Base-by-base conservation (phyloP, 371 early-diverging fungal genomes). In the Syncephalastrum contaminatum region DNA sequence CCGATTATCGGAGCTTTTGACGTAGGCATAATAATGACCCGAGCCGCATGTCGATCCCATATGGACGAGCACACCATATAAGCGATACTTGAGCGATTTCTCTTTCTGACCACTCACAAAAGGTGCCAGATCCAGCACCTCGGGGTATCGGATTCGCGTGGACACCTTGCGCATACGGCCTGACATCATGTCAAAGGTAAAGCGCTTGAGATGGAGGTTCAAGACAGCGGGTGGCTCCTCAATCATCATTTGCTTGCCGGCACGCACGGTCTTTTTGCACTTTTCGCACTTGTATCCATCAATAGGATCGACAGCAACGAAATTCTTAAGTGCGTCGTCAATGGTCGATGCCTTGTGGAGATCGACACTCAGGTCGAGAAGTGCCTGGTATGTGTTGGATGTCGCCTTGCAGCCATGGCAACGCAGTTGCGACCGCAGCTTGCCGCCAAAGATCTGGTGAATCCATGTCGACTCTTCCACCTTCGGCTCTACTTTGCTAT, bases 391-490 rank as follows among this genome's bases (percentile, higher is more conserved):
- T 0, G 89, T 94, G 56, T 88, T 82, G 39, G 92, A 92, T 47
- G 79, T 79, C 43, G 80, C 64, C n/a, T 85, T 77, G 70, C 96
- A 96, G 20, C 62, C 72, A 18, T 76, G 59, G 67, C 96, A 96
- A 41, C 71, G 78, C 46, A 96, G 75, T 53, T 88, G 86, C 27
- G 89, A 89, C 57, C 86, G 91, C 39, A 92, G 64, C 51, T 83
- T 86, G 1, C 94, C 94, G 48, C 92, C 93, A 82, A 94, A 93
- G 4, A 94, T 79, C 51, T 84, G 85, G 67, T 90, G 83, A 2
- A 91, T 62, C 27, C 87, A 64, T 4, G 91, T 88, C 4, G 92
- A 87, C 63, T 90, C 88, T 63, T 89, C 88, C 53, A 87, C 72
- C 41, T 81, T 77, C 20, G 81, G 70, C 47, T 86, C 84, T 39